These are phyloP conservation scores for Talaromyces thailandensis DNA, from an alignment of 495 filamentous ascomycete genomes.

Conservation along the genomic window DNA sequence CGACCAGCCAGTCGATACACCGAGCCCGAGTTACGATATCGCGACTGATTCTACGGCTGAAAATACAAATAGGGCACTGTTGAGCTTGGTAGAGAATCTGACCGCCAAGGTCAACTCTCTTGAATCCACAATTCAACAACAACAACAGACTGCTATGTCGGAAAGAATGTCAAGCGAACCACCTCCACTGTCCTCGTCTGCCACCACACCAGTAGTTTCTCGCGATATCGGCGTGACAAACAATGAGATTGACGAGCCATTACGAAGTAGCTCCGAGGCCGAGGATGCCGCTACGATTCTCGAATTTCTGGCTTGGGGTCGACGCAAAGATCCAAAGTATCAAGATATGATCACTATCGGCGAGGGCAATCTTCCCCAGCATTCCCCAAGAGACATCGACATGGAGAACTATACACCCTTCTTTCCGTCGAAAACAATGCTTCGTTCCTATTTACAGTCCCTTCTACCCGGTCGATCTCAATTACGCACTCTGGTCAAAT, in stretches of 20 bases:
- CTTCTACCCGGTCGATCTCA: conserved; percentile 23
- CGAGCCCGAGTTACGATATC: background rate
- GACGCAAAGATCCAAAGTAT: conserved; percentile 28
- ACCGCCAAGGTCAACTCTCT: background rate
- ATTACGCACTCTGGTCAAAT: conserved; percentile 23
- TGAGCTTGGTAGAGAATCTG: background rate
- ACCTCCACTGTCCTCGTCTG: background rate
- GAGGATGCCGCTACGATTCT: conserved; percentile 36
- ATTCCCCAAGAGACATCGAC: conserved; percentile 15
- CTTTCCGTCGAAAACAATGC: conserved; percentile 10
- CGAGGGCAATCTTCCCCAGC: conserved; percentile 10
- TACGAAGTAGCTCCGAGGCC: conserved; percentile 11
- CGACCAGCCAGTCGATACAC: background rate
- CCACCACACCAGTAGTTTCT: background rate
- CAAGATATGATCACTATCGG: background rate
- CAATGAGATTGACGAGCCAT: background rate
- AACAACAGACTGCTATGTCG: background rate
- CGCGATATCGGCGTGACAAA: background rate
- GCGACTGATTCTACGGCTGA: background rate
- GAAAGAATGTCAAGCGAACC: background rate
- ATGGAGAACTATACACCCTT: conserved; percentile 8
- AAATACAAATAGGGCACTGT: background rate
- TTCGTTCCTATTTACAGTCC: conserved; percentile 15
- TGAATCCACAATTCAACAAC: background rate
- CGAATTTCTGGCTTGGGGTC: conserved; percentile 35